A percentile compares a stretch with the other conserved stretches of the same genome.
phyloP scores from a whole-genome alignment of 1,284 basidiomycete genomes.

The Naganishia sp. region DNA sequence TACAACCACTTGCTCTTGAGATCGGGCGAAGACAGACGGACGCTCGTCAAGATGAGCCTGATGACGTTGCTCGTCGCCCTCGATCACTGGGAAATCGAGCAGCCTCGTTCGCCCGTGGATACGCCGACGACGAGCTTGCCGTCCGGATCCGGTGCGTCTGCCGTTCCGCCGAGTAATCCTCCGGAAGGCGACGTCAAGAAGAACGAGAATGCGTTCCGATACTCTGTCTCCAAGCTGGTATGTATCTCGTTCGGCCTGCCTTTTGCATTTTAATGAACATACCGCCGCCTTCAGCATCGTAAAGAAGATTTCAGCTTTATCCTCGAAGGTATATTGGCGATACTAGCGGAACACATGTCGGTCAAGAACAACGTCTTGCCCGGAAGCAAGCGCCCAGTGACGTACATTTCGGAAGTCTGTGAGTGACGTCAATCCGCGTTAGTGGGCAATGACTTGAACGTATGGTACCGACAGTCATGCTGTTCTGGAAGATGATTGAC shows the following conservation, averaged over 20 bases:
- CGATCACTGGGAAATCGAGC: constrained; percentile 76
- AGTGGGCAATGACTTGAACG: background rate
- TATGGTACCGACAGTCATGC: constrained; percentile 57
- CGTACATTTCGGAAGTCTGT: constrained; percentile 79
- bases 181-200: constrained; percentile 39
- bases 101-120: constrained; percentile 43
- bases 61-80: constrained; percentile 74
- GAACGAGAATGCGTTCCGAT: constrained; percentile 82
- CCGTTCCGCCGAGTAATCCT: constrained; percentile 34
- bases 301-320: constrained; percentile 82
- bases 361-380: constrained; percentile 74
- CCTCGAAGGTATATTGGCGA: constrained; percentile 67
- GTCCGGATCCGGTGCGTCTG: constrained; percentile 55
- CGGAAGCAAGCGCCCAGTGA: constrained; percentile 74
- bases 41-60: constrained; percentile 69
- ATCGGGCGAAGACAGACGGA: constrained; percentile 69
- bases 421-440: constrained; percentile 43
- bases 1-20: constrained; percentile 90
- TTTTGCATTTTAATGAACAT: background rate
- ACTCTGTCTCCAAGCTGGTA: constrained; percentile 83
- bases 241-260: constrained; percentile 41
- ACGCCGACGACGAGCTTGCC: background rate
- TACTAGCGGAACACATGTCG: constrained; percentile 72
- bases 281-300: constrained; percentile 65
- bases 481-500: constrained; percentile 88